These are phyloP conservation scores for Elasticomyces elasticus DNA, from an alignment of 495 filamentous ascomycete species.

Conservation along the genomic window DNA sequence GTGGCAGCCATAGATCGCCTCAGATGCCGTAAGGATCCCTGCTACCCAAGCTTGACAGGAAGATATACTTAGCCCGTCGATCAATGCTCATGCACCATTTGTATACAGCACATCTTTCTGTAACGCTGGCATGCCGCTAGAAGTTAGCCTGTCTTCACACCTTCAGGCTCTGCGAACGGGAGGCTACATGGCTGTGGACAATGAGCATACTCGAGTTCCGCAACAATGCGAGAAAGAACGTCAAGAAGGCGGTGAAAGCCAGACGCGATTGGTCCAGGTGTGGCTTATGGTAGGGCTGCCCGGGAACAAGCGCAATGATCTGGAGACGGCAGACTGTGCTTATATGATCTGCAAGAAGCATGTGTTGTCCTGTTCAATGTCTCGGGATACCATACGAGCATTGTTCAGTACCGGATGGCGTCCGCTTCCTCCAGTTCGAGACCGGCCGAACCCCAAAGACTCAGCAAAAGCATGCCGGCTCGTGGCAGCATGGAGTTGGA, in stretches of 20 bases:
- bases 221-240: not conserved
- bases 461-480: too few species aligned
- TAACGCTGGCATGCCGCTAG: not conserved
- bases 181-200: not conserved
- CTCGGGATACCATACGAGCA: too few species aligned
- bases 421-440: too few species aligned
- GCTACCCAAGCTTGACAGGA: not conserved
- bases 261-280: not conserved
- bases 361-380: too few species aligned
- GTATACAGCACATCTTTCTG: not conserved
- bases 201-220: not conserved
- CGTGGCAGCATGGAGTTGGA: too few species aligned
- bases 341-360: not conserved
- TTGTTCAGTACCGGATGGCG: too few species aligned
- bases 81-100: not conserved
- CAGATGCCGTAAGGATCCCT: not conserved
- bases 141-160: not conserved
- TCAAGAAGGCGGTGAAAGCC: not conserved
- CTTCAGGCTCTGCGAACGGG: not conserved
- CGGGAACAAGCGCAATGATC: not conserved
- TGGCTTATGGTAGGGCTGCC: not conserved
- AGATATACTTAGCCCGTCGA: not conserved
- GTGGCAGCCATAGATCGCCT: not conserved
- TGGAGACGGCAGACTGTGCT: not conserved
- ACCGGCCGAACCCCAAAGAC: too few species aligned